Evolutionary conservation across 257 asterid genomes (phyloP), one percentile per base, ranked within the genome.

Genomic region (Pogostemon cablin): DNA sequence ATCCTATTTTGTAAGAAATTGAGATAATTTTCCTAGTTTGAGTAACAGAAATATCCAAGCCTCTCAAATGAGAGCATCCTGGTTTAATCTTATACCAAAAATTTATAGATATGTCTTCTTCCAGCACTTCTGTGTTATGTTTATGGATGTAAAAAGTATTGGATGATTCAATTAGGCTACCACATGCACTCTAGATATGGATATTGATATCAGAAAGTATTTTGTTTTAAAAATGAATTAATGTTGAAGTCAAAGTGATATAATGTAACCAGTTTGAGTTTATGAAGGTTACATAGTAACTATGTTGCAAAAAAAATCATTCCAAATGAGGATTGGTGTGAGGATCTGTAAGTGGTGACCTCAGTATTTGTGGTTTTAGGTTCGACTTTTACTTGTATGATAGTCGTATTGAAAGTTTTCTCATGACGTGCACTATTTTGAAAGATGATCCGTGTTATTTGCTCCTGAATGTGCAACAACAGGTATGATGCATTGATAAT

Each of bases 391-490:
- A 6, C n/a, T 65, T 5, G 34, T 34, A 44, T 20, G 43, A 44
- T 11, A 58, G 37, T 48, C 15, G n/a, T n/a, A 4, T n/a, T 59
- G 32, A 34, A 66, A 66, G 48, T 37, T 59, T 59, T 59, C 25
- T 37, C 32, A 12, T 38, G 6, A 10, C 3, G 65, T 59, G 32
- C 65, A 35, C 38, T 9, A 11, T 5, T 60, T 60, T 60, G 11
- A 59, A 59, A 59, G 65, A n/a, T 59, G 65, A 15, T n/a, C 37
- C n/a, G 10, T 59, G 47, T 5, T 59, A 35, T 55, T 35, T 35
- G 40, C 65, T 59, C 65, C 65, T 59, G 44, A 37, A 58, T 58
- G 39, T 40, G 53, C 40, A 5, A 15, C 56, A 55, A 17, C 69
- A 9, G 56, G 43, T 46, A 25, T 10, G 9, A 6, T 46, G 56